phyloP scores from a whole-genome alignment of 2,329 filamentous ascomycete species.

The Chrysoporthe cubensis region DNA sequence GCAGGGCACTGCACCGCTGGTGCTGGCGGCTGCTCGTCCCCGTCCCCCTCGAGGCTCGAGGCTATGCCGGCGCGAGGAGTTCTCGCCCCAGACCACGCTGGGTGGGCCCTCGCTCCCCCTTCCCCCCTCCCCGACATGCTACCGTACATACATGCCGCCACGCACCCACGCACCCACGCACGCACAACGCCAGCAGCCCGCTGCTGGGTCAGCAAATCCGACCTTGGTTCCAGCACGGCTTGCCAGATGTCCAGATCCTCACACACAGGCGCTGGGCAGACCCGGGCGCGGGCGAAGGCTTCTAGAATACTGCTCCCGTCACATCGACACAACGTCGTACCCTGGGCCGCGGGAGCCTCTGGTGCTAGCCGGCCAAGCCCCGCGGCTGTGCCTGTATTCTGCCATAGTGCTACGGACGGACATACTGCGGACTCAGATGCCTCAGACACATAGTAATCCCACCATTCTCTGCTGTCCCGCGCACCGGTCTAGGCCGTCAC shows the following conservation, averaged over 20 bases:
- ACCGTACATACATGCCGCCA: not conserved
- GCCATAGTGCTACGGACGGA: too few relatives aligned
- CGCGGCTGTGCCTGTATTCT: not conserved
- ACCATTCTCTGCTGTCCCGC: not conserved
- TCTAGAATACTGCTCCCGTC: constrained; percentile 17
- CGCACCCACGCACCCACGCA: not conserved
- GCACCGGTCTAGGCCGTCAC: not conserved
- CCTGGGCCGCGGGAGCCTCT: not conserved
- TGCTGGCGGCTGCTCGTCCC: too few relatives aligned
- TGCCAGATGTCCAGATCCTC: not conserved
- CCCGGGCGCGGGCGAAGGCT: constrained; percentile 1
- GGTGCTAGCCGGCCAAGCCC: constrained; percentile 2
- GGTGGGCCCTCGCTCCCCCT: not conserved
- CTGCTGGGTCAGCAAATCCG: constrained; percentile 18
- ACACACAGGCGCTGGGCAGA: not conserved
- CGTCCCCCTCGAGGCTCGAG: not conserved
- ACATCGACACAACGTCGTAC: constrained; percentile 13
- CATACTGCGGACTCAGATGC: too few relatives aligned
- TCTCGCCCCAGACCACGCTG: not conserved
- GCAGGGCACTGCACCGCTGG: not conserved
- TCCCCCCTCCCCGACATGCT: not conserved
- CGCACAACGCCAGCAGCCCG: not conserved
- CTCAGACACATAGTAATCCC: too few relatives aligned
- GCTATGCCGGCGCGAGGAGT: not conserved
- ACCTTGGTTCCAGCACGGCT: constrained; percentile 9